These are phyloP conservation scores for Lyophyllum semitale DNA, from an alignment of 768 basidiomycete genomes.

Conservation along the genomic window DNA sequence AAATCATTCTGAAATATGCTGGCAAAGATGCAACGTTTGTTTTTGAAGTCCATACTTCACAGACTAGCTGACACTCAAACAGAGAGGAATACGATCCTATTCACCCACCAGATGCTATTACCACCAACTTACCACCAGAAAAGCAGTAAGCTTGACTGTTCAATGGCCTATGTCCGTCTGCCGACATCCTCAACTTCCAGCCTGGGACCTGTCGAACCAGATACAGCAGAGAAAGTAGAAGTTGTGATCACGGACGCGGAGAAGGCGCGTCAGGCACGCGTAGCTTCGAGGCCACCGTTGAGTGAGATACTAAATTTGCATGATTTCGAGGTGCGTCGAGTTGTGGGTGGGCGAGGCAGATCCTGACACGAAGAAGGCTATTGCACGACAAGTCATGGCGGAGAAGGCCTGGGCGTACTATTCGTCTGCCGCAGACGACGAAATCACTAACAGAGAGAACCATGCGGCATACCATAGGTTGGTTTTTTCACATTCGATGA, in stretches of 20 bases:
- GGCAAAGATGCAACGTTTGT: constrained; percentile 87
- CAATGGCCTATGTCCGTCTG: not conserved
- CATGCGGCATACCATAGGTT: constrained; percentile 90
- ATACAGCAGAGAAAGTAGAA: constrained; percentile 63
- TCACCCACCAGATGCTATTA: constrained; percentile 83
- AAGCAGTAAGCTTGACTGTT: constrained; percentile 61
- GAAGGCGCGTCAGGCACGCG: constrained; percentile 62
- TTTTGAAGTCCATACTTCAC: constrained; percentile 3
- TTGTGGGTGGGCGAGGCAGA: not conserved
- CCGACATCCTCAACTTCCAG: constrained; percentile 26
- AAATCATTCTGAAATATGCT: constrained; percentile 85
- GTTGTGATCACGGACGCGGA: constrained; percentile 71
- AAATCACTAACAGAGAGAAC: constrained; percentile 88
- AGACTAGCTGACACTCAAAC: not conserved
- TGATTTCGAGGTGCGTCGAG: constrained; percentile 78
- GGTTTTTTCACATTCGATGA: not conserved
- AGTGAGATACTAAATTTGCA: constrained; percentile 86
- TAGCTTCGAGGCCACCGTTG: constrained; percentile 68
- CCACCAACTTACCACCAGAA: constrained; percentile 74
- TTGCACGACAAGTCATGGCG: constrained; percentile 79
- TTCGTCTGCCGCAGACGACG: constrained; percentile 95
- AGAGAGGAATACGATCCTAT: constrained; percentile 86
- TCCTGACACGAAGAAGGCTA: constrained; percentile 50
- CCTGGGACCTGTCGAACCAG: constrained; percentile 71
- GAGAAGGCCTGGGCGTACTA: constrained; percentile 97